Percentiles rank a stretch among this genome's conserved stretches.
Conservation (phyloP, 2,329 filamentous ascomycete species). For the Coniochaeta sp. region DNA sequence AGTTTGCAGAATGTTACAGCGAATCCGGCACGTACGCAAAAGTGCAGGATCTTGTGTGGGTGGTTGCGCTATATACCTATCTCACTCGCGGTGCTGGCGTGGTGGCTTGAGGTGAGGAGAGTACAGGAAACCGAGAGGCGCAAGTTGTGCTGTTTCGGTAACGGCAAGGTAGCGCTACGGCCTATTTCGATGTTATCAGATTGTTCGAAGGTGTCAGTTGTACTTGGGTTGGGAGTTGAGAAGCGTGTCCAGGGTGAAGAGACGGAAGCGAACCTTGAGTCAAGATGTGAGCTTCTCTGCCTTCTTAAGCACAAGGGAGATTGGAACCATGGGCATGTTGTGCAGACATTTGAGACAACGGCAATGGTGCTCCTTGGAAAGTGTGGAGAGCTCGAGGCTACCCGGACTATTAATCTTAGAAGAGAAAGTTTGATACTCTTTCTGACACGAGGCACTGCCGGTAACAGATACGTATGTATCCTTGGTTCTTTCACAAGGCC, state of each 20-base stretch:
- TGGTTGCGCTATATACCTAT: neutral
- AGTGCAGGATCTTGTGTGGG: neutral
- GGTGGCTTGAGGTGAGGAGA: neutral
- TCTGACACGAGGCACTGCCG: neutral
- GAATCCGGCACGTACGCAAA: neutral
- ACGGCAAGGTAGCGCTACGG: neutral
- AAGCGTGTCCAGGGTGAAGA: neutral
- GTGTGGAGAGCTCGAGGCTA: slow-evolving; percentile 24
- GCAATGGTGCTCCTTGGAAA: slow-evolving; percentile 23
- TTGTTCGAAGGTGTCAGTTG: neutral
- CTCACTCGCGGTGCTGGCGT: neutral
- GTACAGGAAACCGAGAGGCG: neutral
- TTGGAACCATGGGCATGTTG: slow-evolving; percentile 23
- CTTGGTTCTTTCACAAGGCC: slow-evolving; percentile 5
- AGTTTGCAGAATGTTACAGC: slow-evolving; percentile 1
- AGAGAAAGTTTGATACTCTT: slow-evolving; percentile 7
- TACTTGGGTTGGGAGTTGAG: neutral
- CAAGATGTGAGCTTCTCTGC: neutral
- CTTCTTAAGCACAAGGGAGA: neutral
- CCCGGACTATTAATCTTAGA: slow-evolving; percentile 19
- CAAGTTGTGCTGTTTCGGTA: neutral
- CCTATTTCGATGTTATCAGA: neutral
- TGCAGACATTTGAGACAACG: slow-evolving; percentile 36
- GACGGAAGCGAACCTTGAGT: neutral
- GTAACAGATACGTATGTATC: slow-evolving; percentile 7